Percentiles rank a stretch among this genome's conserved stretches.
These are phyloP conservation scores for Hymenoscyphus scutula DNA, from an alignment of 2,329 filamentous ascomycete species.

Conservation along the genomic window DNA sequence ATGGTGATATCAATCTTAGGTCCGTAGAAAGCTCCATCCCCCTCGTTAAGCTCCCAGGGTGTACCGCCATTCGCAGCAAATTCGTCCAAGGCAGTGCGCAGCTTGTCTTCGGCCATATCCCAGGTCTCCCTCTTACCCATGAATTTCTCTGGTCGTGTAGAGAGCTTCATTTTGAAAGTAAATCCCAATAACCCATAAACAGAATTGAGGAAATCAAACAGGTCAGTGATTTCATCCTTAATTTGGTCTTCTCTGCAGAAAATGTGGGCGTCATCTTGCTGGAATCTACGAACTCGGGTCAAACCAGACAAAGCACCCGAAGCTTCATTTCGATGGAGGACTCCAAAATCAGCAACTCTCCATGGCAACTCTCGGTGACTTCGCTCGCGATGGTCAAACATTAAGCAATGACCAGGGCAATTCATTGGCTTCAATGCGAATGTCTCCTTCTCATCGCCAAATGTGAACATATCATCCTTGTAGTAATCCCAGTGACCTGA, in stretches of 20 bases:
- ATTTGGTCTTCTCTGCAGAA: slow-evolving; percentile 85
- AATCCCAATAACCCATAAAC: slow-evolving; percentile 84
- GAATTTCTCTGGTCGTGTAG: slow-evolving; percentile 84
- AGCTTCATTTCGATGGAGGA: slow-evolving; percentile 91
- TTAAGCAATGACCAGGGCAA: slow-evolving; percentile 89
- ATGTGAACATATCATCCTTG: slow-evolving; percentile 93
- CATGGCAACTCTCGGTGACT: slow-evolving; percentile 90
- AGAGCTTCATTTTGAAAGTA: slow-evolving; percentile 91
- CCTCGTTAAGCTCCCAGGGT: slow-evolving; percentile 87
- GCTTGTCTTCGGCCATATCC: slow-evolving; percentile 80
- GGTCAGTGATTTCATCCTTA: slow-evolving; percentile 69
- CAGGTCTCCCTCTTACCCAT: slow-evolving; percentile 85
- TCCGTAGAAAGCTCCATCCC: slow-evolving; percentile 96
- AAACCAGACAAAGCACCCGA: slow-evolving; percentile 88
- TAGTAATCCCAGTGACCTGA: slow-evolving; percentile 95
- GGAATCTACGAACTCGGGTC: slow-evolving; percentile 89
- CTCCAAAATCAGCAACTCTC: slow-evolving; percentile 92
- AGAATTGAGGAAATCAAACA: slow-evolving; percentile 82
- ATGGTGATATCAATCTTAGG: slow-evolving; percentile 99
- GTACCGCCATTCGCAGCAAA: slow-evolving; percentile 64
- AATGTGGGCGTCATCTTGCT: slow-evolving; percentile 95
- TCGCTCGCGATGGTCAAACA: slow-evolving; percentile 79
- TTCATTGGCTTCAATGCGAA: slow-evolving; percentile 97
- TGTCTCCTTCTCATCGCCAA: slow-evolving; percentile 77
- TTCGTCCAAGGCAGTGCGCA: slow-evolving; percentile 74